Conservation (phyloP, 2,329 filamentous ascomycete genomes). For the Emmonsia crescens region DNA sequence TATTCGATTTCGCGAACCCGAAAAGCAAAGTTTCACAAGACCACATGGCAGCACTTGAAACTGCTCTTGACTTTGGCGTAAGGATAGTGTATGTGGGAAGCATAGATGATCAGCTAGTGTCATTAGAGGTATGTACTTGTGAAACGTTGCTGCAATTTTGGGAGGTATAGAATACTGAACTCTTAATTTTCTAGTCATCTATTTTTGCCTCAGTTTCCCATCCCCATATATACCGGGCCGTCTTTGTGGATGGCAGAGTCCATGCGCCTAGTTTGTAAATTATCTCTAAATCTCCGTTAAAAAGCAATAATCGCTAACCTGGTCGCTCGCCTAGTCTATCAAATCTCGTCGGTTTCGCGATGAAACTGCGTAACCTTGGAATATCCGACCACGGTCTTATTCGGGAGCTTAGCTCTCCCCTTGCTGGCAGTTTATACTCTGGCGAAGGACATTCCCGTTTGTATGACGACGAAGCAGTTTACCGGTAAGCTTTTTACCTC, state of each 20-base stretch:
- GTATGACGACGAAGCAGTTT: constrained; percentile 81
- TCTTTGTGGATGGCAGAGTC: constrained; percentile 86
- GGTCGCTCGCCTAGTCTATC: constrained; percentile 47
- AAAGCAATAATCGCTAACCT: background rate
- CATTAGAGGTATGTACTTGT: constrained; percentile 56
- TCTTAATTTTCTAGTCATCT: constrained; percentile 48
- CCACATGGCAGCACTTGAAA: constrained; percentile 65
- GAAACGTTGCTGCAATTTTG: background rate
- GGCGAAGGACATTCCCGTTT: constrained; percentile 90
- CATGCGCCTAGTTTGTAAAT: constrained; percentile 79
- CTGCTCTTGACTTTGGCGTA: constrained; percentile 65
- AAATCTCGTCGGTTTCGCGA: constrained; percentile 80
- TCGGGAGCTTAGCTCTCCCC: constrained; percentile 73
- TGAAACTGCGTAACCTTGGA: constrained; percentile 89
- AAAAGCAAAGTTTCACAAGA: constrained; percentile 71
- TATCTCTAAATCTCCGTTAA: background rate
- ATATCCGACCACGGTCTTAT: constrained; percentile 88
- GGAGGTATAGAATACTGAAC: background rate
- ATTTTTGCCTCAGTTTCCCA: constrained; percentile 77
- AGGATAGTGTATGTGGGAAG: constrained; percentile 82
- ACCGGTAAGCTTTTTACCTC: constrained; percentile 45
- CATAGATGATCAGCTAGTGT: constrained; percentile 93
- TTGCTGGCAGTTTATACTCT: constrained; percentile 82
- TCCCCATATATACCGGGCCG: constrained; percentile 88
- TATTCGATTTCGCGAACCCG: constrained; percentile 85